These are phyloP conservation scores for Phaeophleospora eucalypticola DNA, from an alignment of 2,329 filamentous ascomycete genomes.

Conservation along the genomic window DNA sequence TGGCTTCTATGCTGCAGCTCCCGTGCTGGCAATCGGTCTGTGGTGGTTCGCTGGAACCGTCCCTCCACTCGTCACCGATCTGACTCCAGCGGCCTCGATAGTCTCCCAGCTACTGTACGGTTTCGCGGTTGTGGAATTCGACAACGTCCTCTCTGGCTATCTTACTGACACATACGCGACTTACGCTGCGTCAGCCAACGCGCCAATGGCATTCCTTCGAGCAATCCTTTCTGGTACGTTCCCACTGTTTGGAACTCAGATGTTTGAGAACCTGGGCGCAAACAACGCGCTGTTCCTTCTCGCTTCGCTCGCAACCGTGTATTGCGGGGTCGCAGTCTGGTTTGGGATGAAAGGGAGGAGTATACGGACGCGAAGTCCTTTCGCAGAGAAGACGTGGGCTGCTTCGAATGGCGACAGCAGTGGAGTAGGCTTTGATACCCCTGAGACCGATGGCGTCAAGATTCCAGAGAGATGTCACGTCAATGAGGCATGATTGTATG, in stretches of 20 bases:
- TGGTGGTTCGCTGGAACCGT: slow-evolving; percentile 49
- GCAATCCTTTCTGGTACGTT: slow-evolving; percentile 38
- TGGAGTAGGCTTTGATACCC: no score
- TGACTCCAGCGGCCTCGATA: slow-evolving; percentile 26
- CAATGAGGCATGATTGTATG: no score
- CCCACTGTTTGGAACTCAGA: slow-evolving; percentile 39
- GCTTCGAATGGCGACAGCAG: no score
- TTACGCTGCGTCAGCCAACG: slow-evolving; percentile 44
- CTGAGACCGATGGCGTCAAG: no score
- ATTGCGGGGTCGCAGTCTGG: slow-evolving; percentile 9
- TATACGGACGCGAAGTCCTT: slow-evolving; percentile 10
- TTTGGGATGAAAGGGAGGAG: slow-evolving; percentile 7
- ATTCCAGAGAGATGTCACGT: no score
- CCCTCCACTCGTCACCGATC: slow-evolving; percentile 36
- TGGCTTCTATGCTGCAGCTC: slow-evolving; percentile 46
- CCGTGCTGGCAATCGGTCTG: slow-evolving; percentile 42
- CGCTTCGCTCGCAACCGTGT: slow-evolving; percentile 38
- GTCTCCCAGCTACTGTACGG: slow-evolving; percentile 40
- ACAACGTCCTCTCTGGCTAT: slow-evolving; percentile 41
- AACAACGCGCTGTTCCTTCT: slow-evolving; percentile 41
- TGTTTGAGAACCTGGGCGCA: slow-evolving; percentile 38
- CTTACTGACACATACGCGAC: slow-evolving; percentile 44
- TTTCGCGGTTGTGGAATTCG: slow-evolving; percentile 47
- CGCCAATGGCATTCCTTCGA: slow-evolving; percentile 40
- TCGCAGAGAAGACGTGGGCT: slow-evolving; percentile 8